Evolutionary conservation across 2,329 filamentous ascomycete species (phyloP).

Genomic region (Trichophyton equinum): DNA sequence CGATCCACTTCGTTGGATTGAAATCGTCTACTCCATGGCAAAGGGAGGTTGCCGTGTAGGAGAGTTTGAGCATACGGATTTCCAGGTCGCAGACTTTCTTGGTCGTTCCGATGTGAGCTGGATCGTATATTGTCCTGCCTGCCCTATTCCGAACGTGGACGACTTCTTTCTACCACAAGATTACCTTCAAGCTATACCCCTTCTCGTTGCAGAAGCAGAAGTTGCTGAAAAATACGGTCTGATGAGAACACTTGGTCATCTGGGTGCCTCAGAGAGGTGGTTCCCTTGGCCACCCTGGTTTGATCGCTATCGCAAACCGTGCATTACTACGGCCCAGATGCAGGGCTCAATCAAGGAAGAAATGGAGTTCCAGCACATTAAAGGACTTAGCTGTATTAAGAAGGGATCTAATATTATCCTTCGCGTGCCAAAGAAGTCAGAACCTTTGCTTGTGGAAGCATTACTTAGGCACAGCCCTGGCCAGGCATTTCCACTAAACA

Average conservation of each 20-base stretch:
- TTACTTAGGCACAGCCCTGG: conserved; percentile 4
- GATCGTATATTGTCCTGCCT: conserved; percentile 6
- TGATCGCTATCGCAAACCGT: conserved; percentile 8
- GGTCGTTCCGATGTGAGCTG: conserved; percentile 7
- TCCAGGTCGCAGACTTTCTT: conserved; percentile 7
- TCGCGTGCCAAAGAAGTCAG: conserved; percentile 2
- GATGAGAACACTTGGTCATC: conserved; percentile 9
- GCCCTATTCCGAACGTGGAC: conserved; percentile 8
- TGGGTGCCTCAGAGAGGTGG: conserved; percentile 8
- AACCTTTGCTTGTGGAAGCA: conserved; percentile 3
- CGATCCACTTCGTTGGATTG: conserved; percentile 8
- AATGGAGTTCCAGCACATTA: not conserved
- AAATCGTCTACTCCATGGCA: conserved; percentile 8
- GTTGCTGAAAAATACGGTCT: conserved; percentile 9
- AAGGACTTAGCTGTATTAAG: conserved; percentile 7
- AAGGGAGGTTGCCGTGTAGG: conserved; percentile 5
- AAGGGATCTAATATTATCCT: conserved; percentile 7
- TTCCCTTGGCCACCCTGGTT: conserved; percentile 11
- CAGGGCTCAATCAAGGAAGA: conserved; percentile 5
- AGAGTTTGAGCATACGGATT: conserved; percentile 9
- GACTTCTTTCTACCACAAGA: conserved; percentile 7
- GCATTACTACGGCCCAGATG: conserved; percentile 7
- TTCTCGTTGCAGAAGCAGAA: conserved; percentile 6
- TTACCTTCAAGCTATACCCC: conserved; percentile 9
- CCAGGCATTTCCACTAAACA: conserved; percentile 6